Base-by-base conservation (phyloP, 108 stramenopile genomes). In the Cyclotella kingstonii region DNA sequence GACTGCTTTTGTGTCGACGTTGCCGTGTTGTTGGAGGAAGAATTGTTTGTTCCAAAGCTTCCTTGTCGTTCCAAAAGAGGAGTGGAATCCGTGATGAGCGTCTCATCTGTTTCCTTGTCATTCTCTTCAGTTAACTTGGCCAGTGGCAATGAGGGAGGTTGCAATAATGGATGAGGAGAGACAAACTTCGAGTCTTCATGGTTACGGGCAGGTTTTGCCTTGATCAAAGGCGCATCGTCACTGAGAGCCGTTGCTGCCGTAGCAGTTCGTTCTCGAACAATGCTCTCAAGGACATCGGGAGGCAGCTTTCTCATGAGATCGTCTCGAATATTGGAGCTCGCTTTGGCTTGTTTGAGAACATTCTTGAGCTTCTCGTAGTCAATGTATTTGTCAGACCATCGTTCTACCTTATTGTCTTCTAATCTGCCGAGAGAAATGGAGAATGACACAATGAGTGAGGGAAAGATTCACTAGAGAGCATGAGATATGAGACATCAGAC, bases 391-490 rank as follows among this genome's bases (percentile, higher is more conserved):
- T 79, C 73, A 47, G 70, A 55, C 92, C 92, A 94, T 68, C 89
- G 81, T 23, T 78, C 68, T 19, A 90, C 87, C 45, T 85, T 89
- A 66, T 94, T 94, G 82, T 94, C 92, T 60, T 90, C 84, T 23
- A 94, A 73, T 72, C 90, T 94, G 26, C n/a, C n/a, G n/a, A 90
- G 67, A 15, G 39, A 15, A 4, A 15, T 40, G 39, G 15, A 2
- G 39, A 40, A 15, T 40, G 39, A 40, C 14, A 40, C 15, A 15
- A 14, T 15, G 14, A 2, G 39, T 40, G 39, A 2, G 15, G 3
- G 15, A 11, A 14, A 27, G 49, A 30, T 27, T 15, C 31, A 29
- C 14, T 11, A 26, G 17, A 19, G 26, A 30, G 26, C 19, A 14
- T 4, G n/a, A 40, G 3, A 40, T 10, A 14, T 12, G 49, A 30